Evolutionary conservation across 2,329 filamentous ascomycete species (phyloP), one percentile per base, ranked within the genome.

Genomic region (Alternaria ethzedia): DNA sequence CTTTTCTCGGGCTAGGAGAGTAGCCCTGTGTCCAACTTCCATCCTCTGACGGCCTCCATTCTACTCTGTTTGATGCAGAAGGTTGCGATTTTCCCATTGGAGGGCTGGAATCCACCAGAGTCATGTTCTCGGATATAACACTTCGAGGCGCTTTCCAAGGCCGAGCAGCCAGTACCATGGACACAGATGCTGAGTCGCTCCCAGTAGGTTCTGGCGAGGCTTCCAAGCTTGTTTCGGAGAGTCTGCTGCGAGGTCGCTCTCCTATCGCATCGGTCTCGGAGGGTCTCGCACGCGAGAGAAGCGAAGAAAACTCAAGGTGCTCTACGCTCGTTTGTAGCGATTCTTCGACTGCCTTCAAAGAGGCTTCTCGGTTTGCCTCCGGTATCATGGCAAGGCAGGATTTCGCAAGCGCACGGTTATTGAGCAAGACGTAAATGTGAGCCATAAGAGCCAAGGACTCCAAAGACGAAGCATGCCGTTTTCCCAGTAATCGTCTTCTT

Each of bases 401-500:
- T 51, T 70, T 72, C n/a, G 70, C 70, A 46, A 65, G 68, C 30
- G 69, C 64, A 11, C 62, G 66, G 13, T 73, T 70, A 44, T 67
- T 54, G 26, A 70, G 59, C 61, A 70, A 46, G 26, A 70, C 59
- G 23, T 70, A 70, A 44, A 77, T 73, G 41, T 72, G 69, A 25
- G 73, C 70, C 71, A 75, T 75, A 46, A 77, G 68, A 12, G 72
- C 71, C 51, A 70, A 65, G 15, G 75, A 76, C 54, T 75, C 74
- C 32, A 74, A 64, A 25, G 72, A 66, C 10, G 65, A 65, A 10
- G 65, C 59, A 51, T 66, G 68, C n/a, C 61, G 65, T 60, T 77
- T 77, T 20, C 73, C 75, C 15, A 74, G 52, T 20, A 76, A 51
- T 13, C 67, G 65, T 41, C 71, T 60, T 45, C 75, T 68, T n/a